A percentile compares a stretch with the other conserved stretches of the same genome.
Conservation (phyloP, 2,329 filamentous ascomycete species). For the Zarea fungicola region DNA sequence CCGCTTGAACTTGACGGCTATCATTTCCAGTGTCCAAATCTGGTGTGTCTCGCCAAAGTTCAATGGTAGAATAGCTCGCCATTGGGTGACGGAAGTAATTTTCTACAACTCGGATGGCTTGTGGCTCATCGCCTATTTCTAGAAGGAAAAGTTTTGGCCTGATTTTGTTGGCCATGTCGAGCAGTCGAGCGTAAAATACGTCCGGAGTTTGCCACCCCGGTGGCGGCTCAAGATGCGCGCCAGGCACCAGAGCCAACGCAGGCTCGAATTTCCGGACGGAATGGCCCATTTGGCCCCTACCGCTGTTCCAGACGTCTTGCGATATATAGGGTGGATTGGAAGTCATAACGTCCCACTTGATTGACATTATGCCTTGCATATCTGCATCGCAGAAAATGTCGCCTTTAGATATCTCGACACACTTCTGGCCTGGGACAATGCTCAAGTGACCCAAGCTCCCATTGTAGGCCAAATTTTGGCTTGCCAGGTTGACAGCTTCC, state of each 20-base stretch:
- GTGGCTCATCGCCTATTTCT: conserved; percentile 65
- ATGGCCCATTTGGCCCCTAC: conserved; percentile 47
- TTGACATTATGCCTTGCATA: conserved; percentile 22
- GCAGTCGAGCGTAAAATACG: conserved; percentile 63
- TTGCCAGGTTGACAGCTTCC: conserved; percentile 59
- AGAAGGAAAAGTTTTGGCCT: conserved; percentile 55
- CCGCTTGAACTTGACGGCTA: conserved; percentile 19
- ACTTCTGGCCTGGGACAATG: conserved; percentile 14
- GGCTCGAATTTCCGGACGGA: conserved; percentile 84
- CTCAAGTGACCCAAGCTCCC: conserved; percentile 21
- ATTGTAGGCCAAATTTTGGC: conserved; percentile 57
- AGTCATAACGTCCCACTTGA: conserved; percentile 60
- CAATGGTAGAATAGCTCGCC: conserved; percentile 35
- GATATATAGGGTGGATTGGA: conserved; percentile 94
- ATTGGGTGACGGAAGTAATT: conserved; percentile 34
- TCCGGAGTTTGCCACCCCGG: conserved; percentile 36
- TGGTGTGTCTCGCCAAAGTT: conserved; percentile 70
- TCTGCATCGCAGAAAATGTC: conserved; percentile 44
- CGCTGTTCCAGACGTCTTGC: conserved; percentile 34
- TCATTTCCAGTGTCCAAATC: conserved; percentile 31
- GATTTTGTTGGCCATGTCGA: conserved; percentile 47
- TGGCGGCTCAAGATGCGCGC: conserved; percentile 23
- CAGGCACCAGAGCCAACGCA: conserved; percentile 66
- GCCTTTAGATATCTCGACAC: conserved; percentile 40
- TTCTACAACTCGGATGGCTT: conserved; percentile 59